phyloP scores from a whole-genome alignment of 352 stramenopile species.

The Pythium diclinum region DNA sequence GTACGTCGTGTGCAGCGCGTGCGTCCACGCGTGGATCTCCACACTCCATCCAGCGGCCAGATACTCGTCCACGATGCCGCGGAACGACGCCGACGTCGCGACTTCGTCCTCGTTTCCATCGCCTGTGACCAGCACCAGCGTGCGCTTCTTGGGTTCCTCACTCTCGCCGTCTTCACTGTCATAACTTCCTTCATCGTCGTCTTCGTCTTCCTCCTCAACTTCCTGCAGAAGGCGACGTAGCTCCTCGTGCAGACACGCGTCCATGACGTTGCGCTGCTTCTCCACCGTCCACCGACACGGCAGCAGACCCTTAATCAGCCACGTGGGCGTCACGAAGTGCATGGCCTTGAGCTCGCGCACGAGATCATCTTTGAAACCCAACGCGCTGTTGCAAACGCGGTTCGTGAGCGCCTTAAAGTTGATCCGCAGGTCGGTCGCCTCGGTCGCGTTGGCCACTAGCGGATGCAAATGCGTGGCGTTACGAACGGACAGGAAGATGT shows the following conservation, averaged over 20 bases:
- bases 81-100: constrained; percentile 6
- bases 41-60: constrained; percentile 7
- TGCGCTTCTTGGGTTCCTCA: not conserved
- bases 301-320: not conserved
- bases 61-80: constrained; percentile 9
- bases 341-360: constrained; percentile 12
- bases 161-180: not conserved
- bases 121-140: constrained; percentile 11
- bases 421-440: not conserved
- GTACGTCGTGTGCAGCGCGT: constrained; percentile 8
- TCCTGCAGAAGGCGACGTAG: constrained; percentile 4
- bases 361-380: constrained; percentile 7
- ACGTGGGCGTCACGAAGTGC: constrained; percentile 2
- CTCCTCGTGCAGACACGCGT: constrained; percentile 13
- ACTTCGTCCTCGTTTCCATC: constrained; percentile 8
- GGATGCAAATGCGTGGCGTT: constrained; percentile 11
- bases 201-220: not conserved
- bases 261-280: constrained; percentile 5
- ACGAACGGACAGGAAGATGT: constrained; percentile 12
- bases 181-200: not conserved
- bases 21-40: constrained; percentile 13
- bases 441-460: constrained; percentile 1
- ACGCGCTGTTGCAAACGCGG: constrained; percentile 10
- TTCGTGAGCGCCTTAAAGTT: constrained; percentile 11
- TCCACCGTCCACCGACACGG: constrained; percentile 4